Evolutionary conservation across 306 rosid species (phyloP), one percentile per base, ranked within the genome.

Genomic region (Nissolia schottii): DNA sequence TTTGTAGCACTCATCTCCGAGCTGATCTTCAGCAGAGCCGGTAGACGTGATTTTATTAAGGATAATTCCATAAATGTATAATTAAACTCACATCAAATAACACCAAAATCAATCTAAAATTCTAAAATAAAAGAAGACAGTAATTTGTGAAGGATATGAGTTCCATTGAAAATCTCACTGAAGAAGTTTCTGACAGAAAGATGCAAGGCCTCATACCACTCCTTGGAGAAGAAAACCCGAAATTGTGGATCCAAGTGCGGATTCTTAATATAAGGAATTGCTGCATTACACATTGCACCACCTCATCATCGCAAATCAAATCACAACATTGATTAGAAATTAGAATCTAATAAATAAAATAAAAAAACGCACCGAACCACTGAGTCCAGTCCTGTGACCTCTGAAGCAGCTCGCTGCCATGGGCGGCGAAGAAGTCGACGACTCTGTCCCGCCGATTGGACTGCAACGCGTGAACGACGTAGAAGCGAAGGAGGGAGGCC

Each of bases 181-280:
- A 94, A 83, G 92, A 94, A 93, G 83, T 94, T 94, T 86, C 92
- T 86, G 14, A 89, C 89, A 79, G 97, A 89, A 64, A 90, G 88
- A 75, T 80, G 97, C 84, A 90, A 85, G 0, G 97, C 94, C 67
- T 85, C 97, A 54, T 79, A 83, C 98, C 97, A 94, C 77, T 94
- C 95, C 83, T 82, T 89, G 35, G 92, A 83, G 91, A 93, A 93
- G 75, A 80, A 91, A 4, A 92, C 57, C 10, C 75, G 80, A 83
- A 91, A 91, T 72, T 86, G 85, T 0, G 97, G 91, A 85, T 94
- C 96, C 85, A 77, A 31, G 55, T 83, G 83, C 6, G 97, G 97
- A 72, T 89, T 87, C 89, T 87, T 94, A 59, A 82, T 67, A 78
- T 91, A 89, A 15, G 98, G 98, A 76, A 94, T 82, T 23, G 92